Conservation (phyloP, 2,329 filamentous ascomycete species). For the Trichoderma oligosporum region DNA sequence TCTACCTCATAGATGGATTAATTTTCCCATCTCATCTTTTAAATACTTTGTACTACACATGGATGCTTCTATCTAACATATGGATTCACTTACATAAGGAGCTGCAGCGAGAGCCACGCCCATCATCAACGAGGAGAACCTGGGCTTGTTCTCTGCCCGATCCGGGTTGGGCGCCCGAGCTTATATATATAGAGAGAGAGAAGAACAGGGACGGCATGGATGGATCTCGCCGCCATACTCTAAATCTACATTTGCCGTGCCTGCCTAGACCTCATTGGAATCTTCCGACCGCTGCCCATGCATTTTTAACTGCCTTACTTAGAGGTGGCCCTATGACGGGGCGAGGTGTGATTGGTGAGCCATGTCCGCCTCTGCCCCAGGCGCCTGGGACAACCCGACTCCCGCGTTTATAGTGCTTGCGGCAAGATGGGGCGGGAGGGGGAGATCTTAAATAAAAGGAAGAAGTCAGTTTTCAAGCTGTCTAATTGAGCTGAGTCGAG, state of each 20-base stretch:
- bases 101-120: neutral
- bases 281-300: conserved; percentile 8
- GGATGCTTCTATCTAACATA: too few relatives aligned
- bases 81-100: too few relatives aligned
- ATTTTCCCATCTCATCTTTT: too few relatives aligned
- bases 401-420: conserved; percentile 5
- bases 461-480: neutral
- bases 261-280: neutral
- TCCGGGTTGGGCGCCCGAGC: neutral
- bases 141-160: neutral
- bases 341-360: conserved; percentile 17
- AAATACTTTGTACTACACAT: too few relatives aligned
- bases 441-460: neutral
- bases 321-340: conserved; percentile 8
- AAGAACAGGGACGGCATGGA: conserved; percentile 9
- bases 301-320: neutral
- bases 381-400: neutral
- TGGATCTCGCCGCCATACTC: neutral
- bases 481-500: neutral
- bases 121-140: neutral
- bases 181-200: too few relatives aligned
- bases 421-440: neutral
- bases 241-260: conserved; percentile 10
- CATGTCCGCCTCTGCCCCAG: neutral
- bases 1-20: too few relatives aligned